Evolutionary conservation across 2,329 filamentous ascomycete species (phyloP), one percentile per base, ranked within the genome.

Genomic region (Pseudopyrenochaeta lycopersici): DNA sequence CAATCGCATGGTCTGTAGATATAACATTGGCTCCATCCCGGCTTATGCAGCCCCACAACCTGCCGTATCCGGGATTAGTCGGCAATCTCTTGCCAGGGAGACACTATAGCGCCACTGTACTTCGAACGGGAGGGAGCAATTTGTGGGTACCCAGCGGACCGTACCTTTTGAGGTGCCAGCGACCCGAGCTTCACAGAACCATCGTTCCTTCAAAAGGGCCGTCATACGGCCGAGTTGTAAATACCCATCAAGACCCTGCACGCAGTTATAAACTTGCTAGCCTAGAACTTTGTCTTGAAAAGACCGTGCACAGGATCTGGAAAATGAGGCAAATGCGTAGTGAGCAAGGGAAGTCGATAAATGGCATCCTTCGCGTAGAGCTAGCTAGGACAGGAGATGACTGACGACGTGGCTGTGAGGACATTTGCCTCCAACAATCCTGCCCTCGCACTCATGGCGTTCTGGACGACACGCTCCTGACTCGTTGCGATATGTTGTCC

Each of bases 131-230:
- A 21, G 36, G 20, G 30, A n/a, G 29, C 18, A 35, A 27, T 18
- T 18, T 36, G 20, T 33, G 46, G 46, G 23, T 29, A 23, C 30
- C 38, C 23, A 23, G 38, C 49, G 44, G 49, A 41, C 49, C 49
- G 49, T 29, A 52, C 43, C 44, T 52, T 31, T 15, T 27, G 11
- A 23, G 11, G 20, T 21, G n/a, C 15, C 14, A 17, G 29, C 14
- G 35, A 18, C 6, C 20, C 18, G 29, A 12, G 33, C 15, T 32
- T 32, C 12, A 29, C 29, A 38, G 15, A 42, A n/a, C 23, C 1
- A 42, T 18, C 4, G 27, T 30, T 12, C 40, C 29, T 32, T 17
- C 14, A 23, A 42, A 29, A n/a, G 23, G 40, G 20, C 15, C 27
- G 18, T 30, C 23, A 15, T 30, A 29, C 23, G 23, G 17, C 27